Base-by-base conservation (phyloP, 805 yeast species). In the Candida schatavii region DNA sequence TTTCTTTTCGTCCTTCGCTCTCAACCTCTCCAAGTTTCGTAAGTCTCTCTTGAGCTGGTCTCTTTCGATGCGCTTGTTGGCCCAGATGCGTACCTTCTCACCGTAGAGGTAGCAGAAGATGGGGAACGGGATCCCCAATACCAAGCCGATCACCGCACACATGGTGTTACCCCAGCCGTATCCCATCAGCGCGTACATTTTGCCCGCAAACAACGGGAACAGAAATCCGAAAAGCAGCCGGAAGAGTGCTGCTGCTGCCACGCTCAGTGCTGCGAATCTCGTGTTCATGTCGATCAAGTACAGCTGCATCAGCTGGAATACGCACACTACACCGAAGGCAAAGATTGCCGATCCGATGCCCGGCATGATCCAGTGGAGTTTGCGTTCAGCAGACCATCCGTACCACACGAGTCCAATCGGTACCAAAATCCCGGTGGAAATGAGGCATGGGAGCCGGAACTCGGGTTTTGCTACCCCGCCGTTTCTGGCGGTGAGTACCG, bases 161-260 rank as follows among this genome's bases (percentile, higher is more conserved):
- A 67, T 50, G 15, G 70, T 64, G 44, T 66, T 66, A 1, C 67
- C 72, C 71, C 72, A 66, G 4, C 72, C 72, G 44, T 67, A 67
- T 7, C 59, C 60, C 36, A 67, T 46, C 28, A 40, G 45, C 14
- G 46, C 61, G 40, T 68, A 68, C 68, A 68, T 62, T 28, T 51
- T 50, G n/a, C 56, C 48, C 7, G 71, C 71, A 43, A 66, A 63
- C 17, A 68, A 47, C 2, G 72, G 73, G 50, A 68, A 66, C 34
- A 54, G 48, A 41, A 66, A 66, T 10, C 72, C 73, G 49, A 67
- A 63, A 14, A 62, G 47, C 17, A 65, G 63, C 37, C 73, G 52
- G 48, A 67, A 66, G 23, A 68, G 54, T n/a, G 72, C 70, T 3
- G 70, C 70, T 2, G 73, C 71, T 2, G 72, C 72, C 4, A 68